Percentiles rank a stretch among this genome's conserved stretches.
phyloP scores from a whole-genome alignment of 768 basidiomycete species.

The Chlorophyllum brunneum region DNA sequence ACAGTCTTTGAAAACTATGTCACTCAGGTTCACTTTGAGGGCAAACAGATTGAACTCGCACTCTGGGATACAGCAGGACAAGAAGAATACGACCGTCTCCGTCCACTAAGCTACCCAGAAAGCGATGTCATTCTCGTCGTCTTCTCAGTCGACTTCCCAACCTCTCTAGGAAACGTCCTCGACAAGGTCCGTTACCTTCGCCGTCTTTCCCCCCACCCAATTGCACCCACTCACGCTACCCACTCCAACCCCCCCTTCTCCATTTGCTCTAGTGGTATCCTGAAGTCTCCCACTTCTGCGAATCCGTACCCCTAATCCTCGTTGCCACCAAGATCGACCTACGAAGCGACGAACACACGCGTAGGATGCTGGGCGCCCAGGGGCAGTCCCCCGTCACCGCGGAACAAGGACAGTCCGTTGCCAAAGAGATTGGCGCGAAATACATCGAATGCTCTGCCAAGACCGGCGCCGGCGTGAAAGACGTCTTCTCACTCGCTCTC shows the following conservation, averaged over 20 bases:
- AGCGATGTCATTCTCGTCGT: conserved; percentile 91
- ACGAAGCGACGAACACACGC: conserved; percentile 80
- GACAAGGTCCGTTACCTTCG: conserved; percentile 60
- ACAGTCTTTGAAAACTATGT: conserved; percentile 96
- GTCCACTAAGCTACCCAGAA: conserved; percentile 84
- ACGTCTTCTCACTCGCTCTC: conserved; percentile 87
- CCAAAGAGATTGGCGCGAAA: conserved; percentile 88
- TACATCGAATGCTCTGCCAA: conserved; percentile 96
- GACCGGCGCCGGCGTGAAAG: conserved; percentile 84
- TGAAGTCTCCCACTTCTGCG: conserved; percentile 91
- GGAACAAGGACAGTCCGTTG: conserved; percentile 81
- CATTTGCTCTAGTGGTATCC: conserved; percentile 71
- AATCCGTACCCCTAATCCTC: conserved; percentile 83
- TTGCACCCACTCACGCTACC: not conserved
- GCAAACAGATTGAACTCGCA: conserved; percentile 91
- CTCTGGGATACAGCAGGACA: conserved; percentile 98
- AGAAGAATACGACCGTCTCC: conserved; percentile 91
- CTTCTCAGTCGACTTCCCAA: conserved; percentile 91
- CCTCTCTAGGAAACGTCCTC: conserved; percentile 84
- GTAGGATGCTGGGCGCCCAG: conserved; percentile 86
- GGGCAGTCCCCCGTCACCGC: conserved; percentile 77
- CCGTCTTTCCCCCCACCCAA: not conserved
- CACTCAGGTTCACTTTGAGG: conserved; percentile 80
- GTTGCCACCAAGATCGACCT: conserved; percentile 95
- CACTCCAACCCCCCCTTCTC: not conserved